These are phyloP conservation scores for Zanthoxylum bungeanum DNA, from an alignment of 345 rosid genomes.

Conservation along the genomic window DNA sequence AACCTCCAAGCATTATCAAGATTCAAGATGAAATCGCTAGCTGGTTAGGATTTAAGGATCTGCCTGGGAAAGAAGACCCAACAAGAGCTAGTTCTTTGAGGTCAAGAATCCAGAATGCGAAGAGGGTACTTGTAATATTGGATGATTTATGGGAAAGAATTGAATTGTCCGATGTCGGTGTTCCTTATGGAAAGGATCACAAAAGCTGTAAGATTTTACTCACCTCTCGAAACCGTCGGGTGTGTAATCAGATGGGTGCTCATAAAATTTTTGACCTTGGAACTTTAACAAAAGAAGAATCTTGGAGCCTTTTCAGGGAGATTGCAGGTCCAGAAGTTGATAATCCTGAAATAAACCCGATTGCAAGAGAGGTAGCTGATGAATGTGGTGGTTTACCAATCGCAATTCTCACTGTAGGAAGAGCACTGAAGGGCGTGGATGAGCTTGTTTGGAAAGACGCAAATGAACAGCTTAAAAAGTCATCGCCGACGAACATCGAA, in stretches of 20 bases:
- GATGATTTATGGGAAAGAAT: not conserved
- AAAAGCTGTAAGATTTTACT: not conserved
- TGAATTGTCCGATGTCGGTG: not conserved
- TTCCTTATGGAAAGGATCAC: not conserved
- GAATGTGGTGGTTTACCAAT: conserved; percentile 16
- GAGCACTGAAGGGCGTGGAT: not conserved
- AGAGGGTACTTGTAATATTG: too few species aligned
- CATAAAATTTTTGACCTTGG: not conserved
- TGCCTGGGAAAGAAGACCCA: too few species aligned
- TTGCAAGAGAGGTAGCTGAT: not conserved
- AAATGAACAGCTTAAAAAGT: not conserved
- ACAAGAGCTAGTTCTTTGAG: too few species aligned
- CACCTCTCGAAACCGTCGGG: not conserved
- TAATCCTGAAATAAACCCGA: not conserved
- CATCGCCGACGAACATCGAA: not conserved
- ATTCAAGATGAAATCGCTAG: too few species aligned
- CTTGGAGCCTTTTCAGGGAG: conserved; percentile 10
- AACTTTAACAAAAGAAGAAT: not conserved
- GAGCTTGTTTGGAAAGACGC: conserved; percentile 1
- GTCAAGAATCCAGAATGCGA: too few species aligned
- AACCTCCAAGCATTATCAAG: too few species aligned
- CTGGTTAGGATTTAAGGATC: too few species aligned
- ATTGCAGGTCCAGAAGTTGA: not conserved
- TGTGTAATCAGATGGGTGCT: not conserved
- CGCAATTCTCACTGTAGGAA: conserved; percentile 8